A percentile compares a stretch with the other conserved stretches of the same genome.
Evolutionary conservation across 1,284 basidiomycete genomes (phyloP).

Genomic region (Vanrija humicola): DNA sequence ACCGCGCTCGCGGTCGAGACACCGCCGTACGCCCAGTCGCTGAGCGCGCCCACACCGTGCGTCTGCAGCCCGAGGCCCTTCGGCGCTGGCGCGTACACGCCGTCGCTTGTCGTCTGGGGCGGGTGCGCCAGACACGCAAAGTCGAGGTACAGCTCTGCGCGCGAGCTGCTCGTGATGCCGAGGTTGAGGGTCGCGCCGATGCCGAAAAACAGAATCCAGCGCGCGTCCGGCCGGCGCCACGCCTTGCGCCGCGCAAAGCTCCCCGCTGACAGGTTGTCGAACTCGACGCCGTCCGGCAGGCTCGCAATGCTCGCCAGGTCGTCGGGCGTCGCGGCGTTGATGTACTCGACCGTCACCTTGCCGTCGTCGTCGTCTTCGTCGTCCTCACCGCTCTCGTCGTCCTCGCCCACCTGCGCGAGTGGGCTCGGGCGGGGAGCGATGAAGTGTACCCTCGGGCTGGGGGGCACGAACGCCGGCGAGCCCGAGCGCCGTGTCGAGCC

Average conservation of each 20-base stretch:
- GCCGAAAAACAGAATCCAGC: conserved; percentile 44
- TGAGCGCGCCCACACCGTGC: not conserved
- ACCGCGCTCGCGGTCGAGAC: not conserved
- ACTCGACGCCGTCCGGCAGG: conserved; percentile 14
- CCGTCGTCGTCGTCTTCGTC: conserved; percentile 10
- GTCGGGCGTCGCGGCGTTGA: not conserved
- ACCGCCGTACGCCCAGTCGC: too few relatives aligned
- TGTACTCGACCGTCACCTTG: not conserved
- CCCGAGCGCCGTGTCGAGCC: not conserved
- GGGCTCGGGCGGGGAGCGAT: not conserved
- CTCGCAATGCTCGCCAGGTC: conserved; percentile 1
- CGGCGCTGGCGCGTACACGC: conserved; percentile 3
- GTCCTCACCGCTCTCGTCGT: not conserved
- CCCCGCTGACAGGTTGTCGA: conserved; percentile 29
- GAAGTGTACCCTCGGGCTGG: not conserved
- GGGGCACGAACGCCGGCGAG: too few relatives aligned
- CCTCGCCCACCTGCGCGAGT: not conserved
- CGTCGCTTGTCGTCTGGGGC: conserved; percentile 17
- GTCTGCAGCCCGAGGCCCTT: not conserved
- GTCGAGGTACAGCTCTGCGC: conserved; percentile 43
- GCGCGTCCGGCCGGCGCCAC: conserved; percentile 39
- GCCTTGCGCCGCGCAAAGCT: conserved; percentile 26
- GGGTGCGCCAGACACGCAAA: conserved; percentile 48
- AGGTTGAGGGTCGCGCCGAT: conserved; percentile 31
- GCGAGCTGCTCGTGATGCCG: conserved; percentile 41